Base-by-base conservation (phyloP, 23 red algal genomes). In the Agarophyton chilense region DNA sequence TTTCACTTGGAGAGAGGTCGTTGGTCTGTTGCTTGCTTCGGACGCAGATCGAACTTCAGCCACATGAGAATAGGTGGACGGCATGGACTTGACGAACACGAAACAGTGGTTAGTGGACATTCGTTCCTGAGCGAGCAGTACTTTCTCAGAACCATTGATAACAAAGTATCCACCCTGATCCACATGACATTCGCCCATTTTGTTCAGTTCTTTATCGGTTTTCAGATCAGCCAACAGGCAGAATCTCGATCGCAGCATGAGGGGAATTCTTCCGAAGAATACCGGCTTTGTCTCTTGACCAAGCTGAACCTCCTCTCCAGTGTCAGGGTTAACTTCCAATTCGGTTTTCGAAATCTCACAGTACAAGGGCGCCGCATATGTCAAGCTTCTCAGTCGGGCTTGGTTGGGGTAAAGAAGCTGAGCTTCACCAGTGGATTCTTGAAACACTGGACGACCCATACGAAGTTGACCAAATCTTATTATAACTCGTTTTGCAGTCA, bases 141-240 rank as follows among this genome's bases (percentile, higher is more conserved):
- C 97, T 84, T 99, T 99, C 84, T 99, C 97, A 43, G 88, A 93
- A 56, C 97, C 97, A 52, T 99, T 99, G 54, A 99, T 99, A 29
- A 99, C 77, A 82, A 99, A 99, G 50, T 99, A 99, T 0, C 97
- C 97, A 8, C 97, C 97, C 79, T 99, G 97, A 64, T 99, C 97
- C 60, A 95, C 93, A 39, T 82, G 90, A 87, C 97, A 99, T 51
- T 99, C 97, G 16, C 97, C 97, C 49, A 99, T 77, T 70, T 94
- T 63, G 79, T 92, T 84, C 17, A 96, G 88, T 32, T 86, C 81
- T 25, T 86, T 66, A 51, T 94, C 90, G 32, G 62, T 78, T 17
- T 94, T 67, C 56, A 82, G 60, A 35, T 87, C 57, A 44, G 50
- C 13, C 29, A 99, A 78, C 18, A 95, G 74, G 68, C 97, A 99